Evolutionary conservation across 805 yeast species (phyloP).

Genomic region (Candida sithepensis): DNA sequence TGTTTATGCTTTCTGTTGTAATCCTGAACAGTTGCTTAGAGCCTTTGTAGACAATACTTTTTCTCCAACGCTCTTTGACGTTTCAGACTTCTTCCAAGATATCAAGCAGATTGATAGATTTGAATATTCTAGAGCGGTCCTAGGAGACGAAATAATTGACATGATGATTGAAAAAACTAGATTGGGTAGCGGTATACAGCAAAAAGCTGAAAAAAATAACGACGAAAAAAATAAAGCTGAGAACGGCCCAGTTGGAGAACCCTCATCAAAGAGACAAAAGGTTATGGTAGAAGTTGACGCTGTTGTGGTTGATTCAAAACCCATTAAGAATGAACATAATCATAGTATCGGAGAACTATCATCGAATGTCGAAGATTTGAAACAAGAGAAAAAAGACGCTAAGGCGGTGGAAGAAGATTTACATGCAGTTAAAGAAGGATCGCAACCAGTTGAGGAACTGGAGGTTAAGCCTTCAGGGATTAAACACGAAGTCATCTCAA

Average conservation of each 20-base stretch:
- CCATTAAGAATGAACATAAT: too few species aligned
- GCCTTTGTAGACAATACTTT: conserved; percentile 22
- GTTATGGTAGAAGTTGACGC: not conserved
- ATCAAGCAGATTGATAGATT: conserved; percentile 26
- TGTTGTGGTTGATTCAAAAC: not conserved
- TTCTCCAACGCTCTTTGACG: conserved; percentile 25
- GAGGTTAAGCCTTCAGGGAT: not conserved
- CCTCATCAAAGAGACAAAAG: not conserved
- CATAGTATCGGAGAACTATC: too few species aligned
- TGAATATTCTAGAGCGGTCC: conserved; percentile 18
- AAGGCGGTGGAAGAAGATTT: too few species aligned
- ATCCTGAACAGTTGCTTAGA: conserved; percentile 14
- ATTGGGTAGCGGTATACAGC: too few species aligned
- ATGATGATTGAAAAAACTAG: conserved; percentile 7
- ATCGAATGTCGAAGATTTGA: too few species aligned
- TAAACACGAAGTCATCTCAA: not conserved
- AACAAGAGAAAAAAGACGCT: too few species aligned
- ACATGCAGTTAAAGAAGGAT: too few species aligned
- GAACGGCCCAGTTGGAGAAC: not conserved
- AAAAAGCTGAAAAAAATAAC: too few species aligned
- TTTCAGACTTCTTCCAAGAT: conserved; percentile 25
- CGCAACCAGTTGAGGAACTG: not conserved
- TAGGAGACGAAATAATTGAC: conserved; percentile 22
- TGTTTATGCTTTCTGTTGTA: conserved; percentile 27
- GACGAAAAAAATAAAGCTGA: not conserved